A percentile compares a stretch with the other conserved stretches of the same genome.
Conservation (phyloP, 345 rosid genomes). For the Gossypium anomalum region DNA sequence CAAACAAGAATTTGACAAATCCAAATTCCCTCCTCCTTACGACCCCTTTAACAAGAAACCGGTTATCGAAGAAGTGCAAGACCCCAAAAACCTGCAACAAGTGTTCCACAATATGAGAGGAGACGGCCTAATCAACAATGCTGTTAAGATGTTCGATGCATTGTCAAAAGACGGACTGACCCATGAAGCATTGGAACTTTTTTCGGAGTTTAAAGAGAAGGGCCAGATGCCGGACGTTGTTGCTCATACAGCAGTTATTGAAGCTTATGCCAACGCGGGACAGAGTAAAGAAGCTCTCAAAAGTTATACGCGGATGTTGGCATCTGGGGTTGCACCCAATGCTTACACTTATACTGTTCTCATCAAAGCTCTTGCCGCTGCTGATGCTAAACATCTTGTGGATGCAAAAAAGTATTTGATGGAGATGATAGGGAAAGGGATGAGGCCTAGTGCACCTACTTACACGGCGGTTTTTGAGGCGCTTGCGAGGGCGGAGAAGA, state of each 20-base stretch:
- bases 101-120: conserved; percentile 64
- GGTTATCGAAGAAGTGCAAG: conserved; percentile 42
- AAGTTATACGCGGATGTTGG: conserved; percentile 61
- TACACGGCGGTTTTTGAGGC: conserved; percentile 55
- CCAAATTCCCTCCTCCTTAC: conserved; percentile 60
- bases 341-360: conserved; percentile 66
- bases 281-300: conserved; percentile 57
- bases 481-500: conserved; percentile 36
- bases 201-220: conserved; percentile 58
- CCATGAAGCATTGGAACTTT: conserved; percentile 72
- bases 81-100: conserved; percentile 58
- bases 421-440: conserved; percentile 65
- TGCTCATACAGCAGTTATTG: conserved; percentile 65
- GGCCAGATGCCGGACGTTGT: conserved; percentile 72
- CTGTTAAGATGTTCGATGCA: conserved; percentile 81
- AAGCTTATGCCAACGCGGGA: conserved; percentile 68
- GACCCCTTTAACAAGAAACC: conserved; percentile 59
- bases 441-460: conserved; percentile 47
- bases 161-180: conserved; percentile 73
- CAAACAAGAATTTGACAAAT: conserved; percentile 9
- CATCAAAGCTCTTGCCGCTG: conserved; percentile 53
- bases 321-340: conserved; percentile 62
- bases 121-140: conserved; percentile 48
- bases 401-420: conserved; percentile 50
- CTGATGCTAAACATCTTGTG: conserved; percentile 26